Evolutionary conservation across 2,329 filamentous ascomycete genomes (phyloP), one percentile per base, ranked within the genome.

Genomic region (Cladosporium colombiae): DNA sequence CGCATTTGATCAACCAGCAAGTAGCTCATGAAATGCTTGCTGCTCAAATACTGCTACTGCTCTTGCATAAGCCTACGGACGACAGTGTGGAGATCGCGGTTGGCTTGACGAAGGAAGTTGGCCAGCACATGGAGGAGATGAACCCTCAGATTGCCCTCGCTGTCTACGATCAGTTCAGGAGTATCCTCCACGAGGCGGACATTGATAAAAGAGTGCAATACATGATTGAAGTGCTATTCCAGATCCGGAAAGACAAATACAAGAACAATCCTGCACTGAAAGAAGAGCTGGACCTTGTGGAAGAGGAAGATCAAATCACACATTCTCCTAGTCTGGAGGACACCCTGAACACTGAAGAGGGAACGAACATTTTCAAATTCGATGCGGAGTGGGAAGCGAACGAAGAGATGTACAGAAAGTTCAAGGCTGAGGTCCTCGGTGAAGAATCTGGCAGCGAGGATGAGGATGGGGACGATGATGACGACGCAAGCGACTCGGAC

Each of bases 121-220:
- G 95, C 8, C 90, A 96, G 75, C 94, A 97, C 77, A 78, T 99
- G 70, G 94, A 98, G 76, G 93, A 97, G 77, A 97, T 98, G 93
- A 96, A 92, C 75, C 86, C 89, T 1, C 86, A 91, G 13, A 96
- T 98, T 73, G 89, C 93, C 33, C 86, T 94, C 70, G 91, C 90
- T 27, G 92, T 99, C 8, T 99, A 96, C 75, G 95, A 99, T 74
- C 93, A 97, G 78, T 96, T 99, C 82, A 85, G 95, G 72, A 94
- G 90, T 72, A 97, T 98, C 69, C 82, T 99, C 10, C 94, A 99
- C 81, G 95, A 99, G 78, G 93, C 93, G 53, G 93, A 95, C 75
- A 97, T 99, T 77, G 94, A 98, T 76, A 97, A 97, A 83, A 87
- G 95, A 70, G 93, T 94, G n/a, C 95, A 99, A 80, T 99, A 98